Conservation (phyloP, 768 basidiomycete species). For the Daedaleopsis nitida region DNA sequence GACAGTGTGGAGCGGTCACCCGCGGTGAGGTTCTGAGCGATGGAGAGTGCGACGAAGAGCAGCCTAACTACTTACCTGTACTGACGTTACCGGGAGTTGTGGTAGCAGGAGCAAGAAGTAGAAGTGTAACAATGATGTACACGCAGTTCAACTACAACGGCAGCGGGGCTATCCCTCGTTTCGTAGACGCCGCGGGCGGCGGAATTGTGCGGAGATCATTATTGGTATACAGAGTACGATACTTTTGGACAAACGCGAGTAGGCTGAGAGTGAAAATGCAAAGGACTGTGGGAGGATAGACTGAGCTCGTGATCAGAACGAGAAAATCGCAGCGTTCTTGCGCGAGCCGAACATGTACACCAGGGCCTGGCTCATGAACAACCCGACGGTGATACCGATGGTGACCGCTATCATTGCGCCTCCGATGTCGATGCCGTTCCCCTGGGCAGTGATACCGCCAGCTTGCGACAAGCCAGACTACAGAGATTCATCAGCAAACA, state of each 20-base stretch:
- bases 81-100: not conserved
- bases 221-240: too few relatives aligned
- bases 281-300: not conserved
- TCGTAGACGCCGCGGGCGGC: too few relatives aligned
- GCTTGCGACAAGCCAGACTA: slow-evolving; percentile 86
- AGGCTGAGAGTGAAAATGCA: not conserved
- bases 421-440: slow-evolving; percentile 81
- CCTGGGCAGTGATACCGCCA: slow-evolving; percentile 81
- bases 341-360: slow-evolving; percentile 85
- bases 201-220: not conserved
- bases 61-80: not conserved
- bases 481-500: not conserved
- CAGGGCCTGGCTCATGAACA: slow-evolving; percentile 86
- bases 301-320: slow-evolving; percentile 50
- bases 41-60: not conserved
- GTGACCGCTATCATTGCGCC: slow-evolving; percentile 89
- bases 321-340: slow-evolving; percentile 86
- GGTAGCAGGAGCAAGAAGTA: not conserved
- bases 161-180: too few relatives aligned
- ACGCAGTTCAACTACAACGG: not conserved
- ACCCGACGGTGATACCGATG: slow-evolving; percentile 86
- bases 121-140: not conserved
- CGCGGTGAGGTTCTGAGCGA: slow-evolving; percentile 80
- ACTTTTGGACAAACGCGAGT: not conserved
- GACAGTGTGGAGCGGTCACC: slow-evolving; percentile 87